These are phyloP conservation scores for Holtermanniella nyarrowii DNA, from an alignment of 768 basidiomycete species.

Conservation along the genomic window DNA sequence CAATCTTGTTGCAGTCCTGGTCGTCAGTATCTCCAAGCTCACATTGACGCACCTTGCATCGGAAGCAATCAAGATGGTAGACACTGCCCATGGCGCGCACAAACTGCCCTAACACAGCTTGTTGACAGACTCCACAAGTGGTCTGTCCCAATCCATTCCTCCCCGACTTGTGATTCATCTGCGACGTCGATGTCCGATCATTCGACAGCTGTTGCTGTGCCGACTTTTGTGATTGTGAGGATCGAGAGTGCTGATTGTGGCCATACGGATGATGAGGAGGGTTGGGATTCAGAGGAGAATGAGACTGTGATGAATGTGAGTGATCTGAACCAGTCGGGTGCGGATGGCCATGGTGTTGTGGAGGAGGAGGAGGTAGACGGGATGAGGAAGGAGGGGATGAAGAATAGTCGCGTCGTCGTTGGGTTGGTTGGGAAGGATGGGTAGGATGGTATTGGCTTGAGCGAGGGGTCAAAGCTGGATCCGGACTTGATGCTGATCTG, in stretches of 20 bases:
- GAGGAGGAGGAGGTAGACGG: not conserved
- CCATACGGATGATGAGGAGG: not conserved
- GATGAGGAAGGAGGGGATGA: not conserved
- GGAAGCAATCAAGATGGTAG: constrained; percentile 96
- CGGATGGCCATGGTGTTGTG: not conserved
- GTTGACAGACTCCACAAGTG: constrained; percentile 41
- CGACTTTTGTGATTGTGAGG: not conserved
- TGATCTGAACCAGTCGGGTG: not conserved
- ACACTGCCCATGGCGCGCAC: constrained; percentile 88
- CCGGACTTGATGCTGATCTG: not conserved
- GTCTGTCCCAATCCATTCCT: constrained; percentile 14
- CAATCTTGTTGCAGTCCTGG: constrained; percentile 91
- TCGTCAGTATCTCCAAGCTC: not conserved
- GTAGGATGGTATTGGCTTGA: not conserved
- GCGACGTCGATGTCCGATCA: not conserved
- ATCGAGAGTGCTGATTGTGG: not conserved
- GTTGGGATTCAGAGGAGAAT: not conserved
- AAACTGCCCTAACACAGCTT: constrained; percentile 76
- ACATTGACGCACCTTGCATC: constrained; percentile 65
- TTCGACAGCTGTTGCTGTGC: not conserved
- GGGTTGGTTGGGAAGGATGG: no score
- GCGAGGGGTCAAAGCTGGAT: not conserved
- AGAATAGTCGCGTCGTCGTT: not conserved
- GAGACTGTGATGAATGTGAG: not conserved
- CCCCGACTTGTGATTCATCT: not conserved